Base-by-base conservation (phyloP, 495 filamentous ascomycete species). In the Penicillium diatomitis region DNA sequence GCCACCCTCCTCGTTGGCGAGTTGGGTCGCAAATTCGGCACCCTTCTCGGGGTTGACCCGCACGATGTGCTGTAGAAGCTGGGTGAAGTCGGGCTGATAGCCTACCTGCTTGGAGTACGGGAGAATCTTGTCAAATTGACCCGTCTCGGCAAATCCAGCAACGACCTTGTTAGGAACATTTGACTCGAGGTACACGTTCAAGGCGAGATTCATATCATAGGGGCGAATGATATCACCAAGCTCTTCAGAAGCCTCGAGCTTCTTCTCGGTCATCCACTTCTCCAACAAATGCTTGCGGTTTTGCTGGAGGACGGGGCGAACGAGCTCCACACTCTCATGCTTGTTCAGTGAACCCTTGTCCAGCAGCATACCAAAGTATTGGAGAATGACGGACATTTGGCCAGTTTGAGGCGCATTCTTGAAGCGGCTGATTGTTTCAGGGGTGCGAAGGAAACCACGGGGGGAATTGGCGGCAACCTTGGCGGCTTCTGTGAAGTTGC, bases 391-490 rank as follows among this genome's bases (percentile, higher is more conserved):
- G 8, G 91, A 94, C 71, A 97, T 84, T 63, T 90, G 77, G 36
- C 73, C 79, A 33, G 81, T 76, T 52, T 76, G 74, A 12, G 87
- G 86, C 32, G 90, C 76, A 56, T 81, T 80, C 79, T 95, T 96
- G 74, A 99, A 95, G 46, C 84, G 79, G 71, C 95, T 88, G 50
- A 96, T 96, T 0, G 94, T 99, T 57, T 94, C 84, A 1, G 86
- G 80, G 0, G 92, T 96, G 44, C 92, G 86, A 46, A 99, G 72
- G 74, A 96, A 99, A 11, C 94, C 92, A 37, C 90, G 83, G 4
- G 92, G 92, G 6, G 92, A 99, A 72, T 95, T 95, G 20, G 92
- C 92, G 38, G 92, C 92, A 57, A 94, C 81, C 76, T 90, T 96
- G 32, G 92, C 94, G 40, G 92, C 92, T 60, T 94, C 87, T 20